A percentile compares a stretch with the other conserved stretches of the same genome.
Evolutionary conservation across 2,329 filamentous ascomycete genomes (phyloP).

Genomic region (Fusarium albidum): DNA sequence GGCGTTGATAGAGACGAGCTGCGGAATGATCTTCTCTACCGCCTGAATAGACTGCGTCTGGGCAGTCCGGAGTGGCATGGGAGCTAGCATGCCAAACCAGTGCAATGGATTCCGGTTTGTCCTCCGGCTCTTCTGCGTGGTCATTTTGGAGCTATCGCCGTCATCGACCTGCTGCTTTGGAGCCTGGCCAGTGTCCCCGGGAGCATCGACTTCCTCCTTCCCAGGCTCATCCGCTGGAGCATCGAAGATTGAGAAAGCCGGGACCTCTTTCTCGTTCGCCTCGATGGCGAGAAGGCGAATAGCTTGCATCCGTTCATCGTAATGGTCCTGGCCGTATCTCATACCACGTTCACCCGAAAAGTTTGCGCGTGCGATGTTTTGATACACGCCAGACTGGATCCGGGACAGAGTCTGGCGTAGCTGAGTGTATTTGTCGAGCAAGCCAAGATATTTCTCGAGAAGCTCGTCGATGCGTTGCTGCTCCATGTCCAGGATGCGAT

Average conservation of each 20-base stretch:
- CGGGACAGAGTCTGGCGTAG: conserved; percentile 63
- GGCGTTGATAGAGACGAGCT: conserved; percentile 63
- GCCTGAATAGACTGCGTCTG: conserved; percentile 65
- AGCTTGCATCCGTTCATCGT: conserved; percentile 78
- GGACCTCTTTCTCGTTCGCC: conserved; percentile 17
- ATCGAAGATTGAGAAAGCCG: conserved; percentile 31
- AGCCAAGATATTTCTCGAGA: conserved; percentile 69
- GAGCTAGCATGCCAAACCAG: conserved; percentile 66
- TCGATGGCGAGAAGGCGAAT: conserved; percentile 50
- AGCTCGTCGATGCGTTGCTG: conserved; percentile 65
- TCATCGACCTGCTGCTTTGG: conserved; percentile 13
- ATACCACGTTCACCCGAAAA: conserved; percentile 71
- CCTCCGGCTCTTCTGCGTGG: conserved; percentile 23
- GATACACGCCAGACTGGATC: conserved; percentile 64
- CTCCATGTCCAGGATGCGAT: conserved; percentile 38
- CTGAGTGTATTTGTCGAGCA: conserved; percentile 72
- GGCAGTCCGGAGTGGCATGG: conserved; percentile 61
- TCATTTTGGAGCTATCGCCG: conserved; percentile 15
- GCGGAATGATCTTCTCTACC: conserved; percentile 65
- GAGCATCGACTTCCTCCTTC: conserved; percentile 2
- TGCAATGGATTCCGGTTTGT: conserved; percentile 55
- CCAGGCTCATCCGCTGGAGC: conserved; percentile 8
- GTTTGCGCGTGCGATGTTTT: conserved; percentile 76
- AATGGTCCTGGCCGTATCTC: conserved; percentile 74
- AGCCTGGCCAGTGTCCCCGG: conserved; percentile 3